Evolutionary conservation across 495 filamentous ascomycete genomes (phyloP), one percentile per base, ranked within the genome.

Genomic region (Aspergillus wentii): DNA sequence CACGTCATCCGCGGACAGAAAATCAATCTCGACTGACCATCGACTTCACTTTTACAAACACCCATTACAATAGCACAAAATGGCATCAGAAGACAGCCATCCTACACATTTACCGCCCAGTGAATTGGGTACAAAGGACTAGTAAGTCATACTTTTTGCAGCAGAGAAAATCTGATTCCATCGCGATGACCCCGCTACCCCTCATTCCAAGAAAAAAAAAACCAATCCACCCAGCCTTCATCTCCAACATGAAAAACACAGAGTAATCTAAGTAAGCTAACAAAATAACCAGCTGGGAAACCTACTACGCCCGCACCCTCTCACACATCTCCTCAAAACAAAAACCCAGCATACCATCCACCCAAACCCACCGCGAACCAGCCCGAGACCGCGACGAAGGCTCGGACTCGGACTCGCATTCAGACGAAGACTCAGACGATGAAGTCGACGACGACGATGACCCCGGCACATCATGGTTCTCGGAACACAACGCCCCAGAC

Each of bases 51-150:
- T n/a, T n/a, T n/a, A n/a, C 33, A 36, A 13, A 21, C 27, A 27
- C 22, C 13, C 27, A 39, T n/a, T n/a, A n/a, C n/a, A n/a, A n/a
- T n/a, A n/a, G n/a, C n/a, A n/a, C n/a, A 17, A 33, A 37, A 38
- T 19, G 2, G 47, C 44, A 40, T 28, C 40, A 20, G 43, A 49
- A 15, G 35, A 42, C 11, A 41, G 30, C 43, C 58, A 62, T 26
- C 69, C 69, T 5, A 49, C 57, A 4, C 66, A 71, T 48, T 57
- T 77, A 10, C 56, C 61, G 17, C 70, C 73, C 17, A 76, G 72
- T 40, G 64, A 74, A 50, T 58, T 77, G 13, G 73, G 73, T 34
- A 72, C 69, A 26, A 76, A 72, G 47, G 67, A 76, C 43, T 77
- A 76, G 73, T 77, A 61, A 25, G 61, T 62, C n/a, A n/a, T n/a